Conservation (phyloP, 805 yeast species). For the Wickerhamiella azyma region DNA sequence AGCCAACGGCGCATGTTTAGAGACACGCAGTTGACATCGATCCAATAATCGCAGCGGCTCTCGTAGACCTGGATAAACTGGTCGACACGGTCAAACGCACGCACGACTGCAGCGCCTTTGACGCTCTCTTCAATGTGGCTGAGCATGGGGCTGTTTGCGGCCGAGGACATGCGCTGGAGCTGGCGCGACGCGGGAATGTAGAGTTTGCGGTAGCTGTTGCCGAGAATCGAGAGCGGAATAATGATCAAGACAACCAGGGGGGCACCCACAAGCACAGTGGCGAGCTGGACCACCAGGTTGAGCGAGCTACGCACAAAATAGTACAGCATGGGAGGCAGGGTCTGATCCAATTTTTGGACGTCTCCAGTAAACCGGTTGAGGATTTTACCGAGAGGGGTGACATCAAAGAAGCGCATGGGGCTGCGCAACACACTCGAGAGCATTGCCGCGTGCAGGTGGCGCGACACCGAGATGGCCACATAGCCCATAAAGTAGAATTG, state of each 20-base stretch:
- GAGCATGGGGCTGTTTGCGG: slow-evolving; percentile 61
- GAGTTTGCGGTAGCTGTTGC: slow-evolving; percentile 51
- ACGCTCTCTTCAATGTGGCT: slow-evolving; percentile 73
- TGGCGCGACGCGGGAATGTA: slow-evolving; percentile 64
- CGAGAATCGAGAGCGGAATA: slow-evolving; percentile 40
- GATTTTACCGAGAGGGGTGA: slow-evolving; percentile 70
- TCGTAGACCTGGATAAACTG: slow-evolving; percentile 38
- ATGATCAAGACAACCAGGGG: slow-evolving; percentile 55
- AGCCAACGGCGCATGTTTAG: slow-evolving; percentile 84
- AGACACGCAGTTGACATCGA: slow-evolving; percentile 46
- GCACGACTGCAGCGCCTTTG: slow-evolving; percentile 59
- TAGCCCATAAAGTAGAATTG: slow-evolving; percentile 48
- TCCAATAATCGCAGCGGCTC: slow-evolving; percentile 20
- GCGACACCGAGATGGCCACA: slow-evolving; percentile 16
- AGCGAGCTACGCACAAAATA: slow-evolving; percentile 38
- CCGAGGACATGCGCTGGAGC: slow-evolving; percentile 54
- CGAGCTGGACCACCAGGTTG: slow-evolving; percentile 40
- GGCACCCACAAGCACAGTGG: slow-evolving; percentile 46
- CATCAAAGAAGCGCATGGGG: slow-evolving; percentile 65
- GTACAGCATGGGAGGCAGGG: slow-evolving; percentile 45
- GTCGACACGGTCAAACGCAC: slow-evolving; percentile 52
- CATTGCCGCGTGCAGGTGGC: slow-evolving; percentile 40
- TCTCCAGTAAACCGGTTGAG: slow-evolving; percentile 71
- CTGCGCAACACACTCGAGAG: slow-evolving; percentile 44
- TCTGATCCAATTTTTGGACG: slow-evolving; percentile 60